Evolutionary conservation across 2,329 filamentous ascomycete genomes (phyloP).

Genomic region (Sarocladium strictum): DNA sequence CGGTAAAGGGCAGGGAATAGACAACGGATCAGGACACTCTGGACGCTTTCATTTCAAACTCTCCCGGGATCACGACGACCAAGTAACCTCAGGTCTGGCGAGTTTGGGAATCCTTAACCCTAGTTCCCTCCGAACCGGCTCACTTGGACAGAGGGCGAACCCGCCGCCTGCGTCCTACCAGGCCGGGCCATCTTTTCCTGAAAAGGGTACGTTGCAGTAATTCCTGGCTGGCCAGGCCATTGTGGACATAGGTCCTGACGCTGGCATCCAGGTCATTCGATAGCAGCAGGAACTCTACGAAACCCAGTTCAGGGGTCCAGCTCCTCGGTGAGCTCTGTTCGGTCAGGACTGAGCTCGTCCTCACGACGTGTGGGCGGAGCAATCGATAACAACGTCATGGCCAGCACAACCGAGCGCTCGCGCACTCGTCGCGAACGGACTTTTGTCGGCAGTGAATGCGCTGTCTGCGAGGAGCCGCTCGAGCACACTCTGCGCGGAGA

Average conservation of each 20-base stretch:
- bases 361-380: constrained; percentile 28
- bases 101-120: constrained; percentile 22
- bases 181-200: constrained; percentile 29
- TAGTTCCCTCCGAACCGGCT: constrained; percentile 16
- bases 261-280: constrained; percentile 19
- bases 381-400: constrained; percentile 37
- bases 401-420: constrained; percentile 58
- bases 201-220: constrained; percentile 30
- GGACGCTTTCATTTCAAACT: constrained; percentile 10
- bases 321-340: constrained; percentile 27
- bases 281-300: constrained; percentile 20
- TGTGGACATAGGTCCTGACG: background rate
- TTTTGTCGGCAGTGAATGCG: constrained; percentile 90
- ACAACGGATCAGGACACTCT: constrained; percentile 19
- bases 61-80: constrained; percentile 6
- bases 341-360: constrained; percentile 24
- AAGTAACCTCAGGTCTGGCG: background rate
- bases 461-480: constrained; percentile 92
- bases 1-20: constrained; percentile 20
- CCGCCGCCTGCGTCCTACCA: constrained; percentile 19
- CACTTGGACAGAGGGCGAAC: constrained; percentile 20
- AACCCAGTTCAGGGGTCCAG: constrained; percentile 22
- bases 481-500: constrained; percentile 94
- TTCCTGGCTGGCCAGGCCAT: background rate
- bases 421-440: constrained; percentile 83